phyloP scores from a whole-genome alignment of 2,329 filamentous ascomycete genomes.

The Tricladium varicosporioides region DNA sequence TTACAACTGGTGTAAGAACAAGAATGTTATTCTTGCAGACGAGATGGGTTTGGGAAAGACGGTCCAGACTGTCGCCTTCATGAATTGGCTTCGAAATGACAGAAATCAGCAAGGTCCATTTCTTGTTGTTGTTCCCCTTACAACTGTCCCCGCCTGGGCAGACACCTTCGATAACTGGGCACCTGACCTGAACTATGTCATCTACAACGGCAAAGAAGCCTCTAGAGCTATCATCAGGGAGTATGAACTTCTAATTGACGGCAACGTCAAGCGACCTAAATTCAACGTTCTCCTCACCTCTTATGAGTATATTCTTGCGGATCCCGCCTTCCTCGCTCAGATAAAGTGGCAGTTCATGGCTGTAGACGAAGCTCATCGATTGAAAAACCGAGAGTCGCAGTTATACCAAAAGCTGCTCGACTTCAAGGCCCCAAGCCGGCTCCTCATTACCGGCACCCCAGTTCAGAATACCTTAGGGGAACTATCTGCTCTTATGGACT shows the following conservation, averaged over 20 bases:
- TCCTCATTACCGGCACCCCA: slow-evolving; percentile 94
- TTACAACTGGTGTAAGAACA: slow-evolving; percentile 90
- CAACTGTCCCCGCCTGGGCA: slow-evolving; percentile 96
- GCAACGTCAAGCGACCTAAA: slow-evolving; percentile 83
- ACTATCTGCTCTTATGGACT: slow-evolving; percentile 88
- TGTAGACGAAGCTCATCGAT: slow-evolving; percentile 92
- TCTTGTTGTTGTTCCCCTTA: slow-evolving; percentile 93
- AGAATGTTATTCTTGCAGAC: slow-evolving; percentile 96
- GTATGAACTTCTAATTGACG: slow-evolving; percentile 83
- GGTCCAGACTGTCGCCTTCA: slow-evolving; percentile 93
- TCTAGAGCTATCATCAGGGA: slow-evolving; percentile 86
- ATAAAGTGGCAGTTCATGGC: slow-evolving; percentile 98
- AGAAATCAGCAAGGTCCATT: slow-evolving; percentile 91
- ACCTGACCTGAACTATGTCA: slow-evolving; percentile 93
- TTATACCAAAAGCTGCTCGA: slow-evolving; percentile 81
- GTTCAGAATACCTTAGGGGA: slow-evolving; percentile 97
- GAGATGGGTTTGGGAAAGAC: slow-evolving; percentile 99
- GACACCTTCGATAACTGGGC: slow-evolving; percentile 98
- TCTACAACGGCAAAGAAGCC: slow-evolving; percentile 88
- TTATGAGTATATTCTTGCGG: slow-evolving; percentile 91
- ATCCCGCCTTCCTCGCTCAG: slow-evolving; percentile 78
- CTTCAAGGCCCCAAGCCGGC: slow-evolving; percentile 83
- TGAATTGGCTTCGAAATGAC: slow-evolving; percentile 93
- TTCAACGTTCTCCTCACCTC: slow-evolving; percentile 98
- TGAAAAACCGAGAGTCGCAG: slow-evolving; percentile 96